Percentiles rank a stretch among this genome's conserved stretches.
Evolutionary conservation across 768 basidiomycete species (phyloP).

Genomic region (Gelatoporia subvermispora): DNA sequence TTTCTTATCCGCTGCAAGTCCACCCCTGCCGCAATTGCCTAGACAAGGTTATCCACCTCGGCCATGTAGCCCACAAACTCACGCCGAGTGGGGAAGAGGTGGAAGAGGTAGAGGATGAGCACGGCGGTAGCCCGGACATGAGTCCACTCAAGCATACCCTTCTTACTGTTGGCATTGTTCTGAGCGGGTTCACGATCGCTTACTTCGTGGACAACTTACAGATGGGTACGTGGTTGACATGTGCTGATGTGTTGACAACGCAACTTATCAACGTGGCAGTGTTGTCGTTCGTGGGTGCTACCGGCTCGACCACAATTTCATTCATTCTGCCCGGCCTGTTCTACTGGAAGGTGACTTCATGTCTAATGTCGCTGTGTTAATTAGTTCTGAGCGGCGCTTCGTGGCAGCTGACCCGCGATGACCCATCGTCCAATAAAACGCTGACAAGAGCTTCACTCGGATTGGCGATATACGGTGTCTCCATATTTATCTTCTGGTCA

Average conservation of each 20-base stretch:
- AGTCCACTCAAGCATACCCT: conserved; percentile 58
- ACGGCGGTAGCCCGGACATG: conserved; percentile 60
- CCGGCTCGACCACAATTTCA: conserved; percentile 93
- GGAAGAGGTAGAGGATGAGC: conserved; percentile 45
- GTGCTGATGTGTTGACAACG: conserved; percentile 6
- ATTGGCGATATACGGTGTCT: conserved; percentile 68
- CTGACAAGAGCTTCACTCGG: conserved; percentile 61
- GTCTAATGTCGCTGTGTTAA: neutral
- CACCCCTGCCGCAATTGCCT: conserved; percentile 90
- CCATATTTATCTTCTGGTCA: conserved; percentile 86
- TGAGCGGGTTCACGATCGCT: conserved; percentile 63
- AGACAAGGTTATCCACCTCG: conserved; percentile 76
- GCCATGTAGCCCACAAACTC: conserved; percentile 25
- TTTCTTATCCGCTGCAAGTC: conserved; percentile 93
- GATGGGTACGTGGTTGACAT: conserved; percentile 47
- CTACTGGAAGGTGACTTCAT: conserved; percentile 75
- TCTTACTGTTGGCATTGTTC: conserved; percentile 64
- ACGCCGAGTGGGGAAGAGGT: conserved; percentile 34
- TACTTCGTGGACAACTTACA: conserved; percentile 76
- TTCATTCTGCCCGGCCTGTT: conserved; percentile 93
- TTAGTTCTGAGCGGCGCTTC: conserved; percentile 6
- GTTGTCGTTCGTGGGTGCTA: conserved; percentile 93
- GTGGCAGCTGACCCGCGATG: conserved; percentile 61
- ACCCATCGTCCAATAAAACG: conserved; percentile 46
- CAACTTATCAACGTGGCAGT: conserved; percentile 42